A percentile compares a stretch with the other conserved stretches of the same genome.
Conservation (phyloP, 768 basidiomycete species). For the Cystobasidium onofrii region DNA sequence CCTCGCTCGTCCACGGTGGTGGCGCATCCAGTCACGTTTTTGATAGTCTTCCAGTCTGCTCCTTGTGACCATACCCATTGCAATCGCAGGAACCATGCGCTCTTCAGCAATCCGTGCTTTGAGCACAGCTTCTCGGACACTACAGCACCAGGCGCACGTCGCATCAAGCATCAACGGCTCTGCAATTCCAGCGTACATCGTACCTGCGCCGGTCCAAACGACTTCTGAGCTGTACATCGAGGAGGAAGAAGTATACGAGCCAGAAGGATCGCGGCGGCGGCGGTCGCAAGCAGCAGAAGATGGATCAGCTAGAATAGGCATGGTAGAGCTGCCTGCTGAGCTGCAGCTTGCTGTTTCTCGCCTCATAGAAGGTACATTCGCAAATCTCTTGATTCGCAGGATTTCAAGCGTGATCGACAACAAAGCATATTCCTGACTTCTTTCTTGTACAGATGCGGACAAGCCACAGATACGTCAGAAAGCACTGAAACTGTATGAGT, state of each 20-base stretch:
- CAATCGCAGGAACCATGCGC: background rate
- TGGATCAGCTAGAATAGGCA: constrained; percentile 27
- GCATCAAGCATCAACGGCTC: background rate
- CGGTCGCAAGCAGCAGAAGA: constrained; percentile 14
- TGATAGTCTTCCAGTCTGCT: background rate
- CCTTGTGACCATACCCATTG: background rate
- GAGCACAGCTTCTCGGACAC: background rate
- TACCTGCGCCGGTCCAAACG: background rate
- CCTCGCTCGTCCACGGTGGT: background rate
- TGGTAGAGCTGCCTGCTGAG: constrained; percentile 30
- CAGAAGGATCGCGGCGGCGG: background rate
- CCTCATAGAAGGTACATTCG: constrained; percentile 8
- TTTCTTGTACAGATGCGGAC: constrained; percentile 33
- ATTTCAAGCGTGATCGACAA: background rate
- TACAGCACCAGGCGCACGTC: background rate
- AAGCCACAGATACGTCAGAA: constrained; percentile 57
- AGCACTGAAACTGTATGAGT: constrained; percentile 60
- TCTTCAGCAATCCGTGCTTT: background rate
- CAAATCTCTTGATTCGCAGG: background rate
- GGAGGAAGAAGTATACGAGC: background rate
- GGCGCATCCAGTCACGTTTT: background rate
- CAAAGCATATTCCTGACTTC: background rate
- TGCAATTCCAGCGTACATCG: background rate
- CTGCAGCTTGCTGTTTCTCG: constrained; percentile 21
- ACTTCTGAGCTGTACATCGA: background rate